phyloP scores from a whole-genome alignment of 805 yeast genomes.

The Sugiyamaella marilandica region DNA sequence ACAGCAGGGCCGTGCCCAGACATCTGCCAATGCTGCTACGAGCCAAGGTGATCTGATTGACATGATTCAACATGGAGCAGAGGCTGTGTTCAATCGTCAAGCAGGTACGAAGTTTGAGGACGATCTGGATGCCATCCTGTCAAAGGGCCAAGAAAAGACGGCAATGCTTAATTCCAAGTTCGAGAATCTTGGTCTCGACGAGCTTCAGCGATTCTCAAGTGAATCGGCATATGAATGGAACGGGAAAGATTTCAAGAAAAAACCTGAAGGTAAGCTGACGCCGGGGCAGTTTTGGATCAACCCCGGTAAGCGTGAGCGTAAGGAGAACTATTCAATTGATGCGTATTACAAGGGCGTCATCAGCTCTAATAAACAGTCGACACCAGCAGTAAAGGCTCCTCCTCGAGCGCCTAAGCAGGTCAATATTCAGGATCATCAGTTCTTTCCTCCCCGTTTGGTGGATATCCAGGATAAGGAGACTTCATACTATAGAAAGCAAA shows the following conservation, averaged over 20 bases:
- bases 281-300: slow-evolving; percentile 66
- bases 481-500: slow-evolving; percentile 65
- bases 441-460: slow-evolving; percentile 70
- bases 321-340: slow-evolving; percentile 74
- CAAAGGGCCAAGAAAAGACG: slow-evolving; percentile 78
- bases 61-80: slow-evolving; percentile 98
- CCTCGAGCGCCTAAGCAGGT: slow-evolving; percentile 84
- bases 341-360: slow-evolving; percentile 79
- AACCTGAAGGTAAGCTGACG: slow-evolving; percentile 22
- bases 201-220: slow-evolving; percentile 75
- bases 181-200: slow-evolving; percentile 84
- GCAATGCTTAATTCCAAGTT: slow-evolving; percentile 73
- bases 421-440: slow-evolving; percentile 84
- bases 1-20: slow-evolving; percentile 74
- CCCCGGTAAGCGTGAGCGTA: slow-evolving; percentile 59
- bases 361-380: slow-evolving; percentile 41
- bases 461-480: slow-evolving; percentile 79
- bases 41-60: slow-evolving; percentile 67
- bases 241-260: slow-evolving; percentile 65
- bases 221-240: slow-evolving; percentile 97
- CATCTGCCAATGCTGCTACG: slow-evolving; percentile 37
- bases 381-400: slow-evolving; percentile 36
- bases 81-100: slow-evolving; percentile 65
- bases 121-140: slow-evolving; percentile 80
- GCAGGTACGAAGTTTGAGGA: slow-evolving; percentile 41